These are phyloP conservation scores for Pythium pectinolyticum DNA, from an alignment of 352 stramenopile genomes.

Conservation along the genomic window DNA sequence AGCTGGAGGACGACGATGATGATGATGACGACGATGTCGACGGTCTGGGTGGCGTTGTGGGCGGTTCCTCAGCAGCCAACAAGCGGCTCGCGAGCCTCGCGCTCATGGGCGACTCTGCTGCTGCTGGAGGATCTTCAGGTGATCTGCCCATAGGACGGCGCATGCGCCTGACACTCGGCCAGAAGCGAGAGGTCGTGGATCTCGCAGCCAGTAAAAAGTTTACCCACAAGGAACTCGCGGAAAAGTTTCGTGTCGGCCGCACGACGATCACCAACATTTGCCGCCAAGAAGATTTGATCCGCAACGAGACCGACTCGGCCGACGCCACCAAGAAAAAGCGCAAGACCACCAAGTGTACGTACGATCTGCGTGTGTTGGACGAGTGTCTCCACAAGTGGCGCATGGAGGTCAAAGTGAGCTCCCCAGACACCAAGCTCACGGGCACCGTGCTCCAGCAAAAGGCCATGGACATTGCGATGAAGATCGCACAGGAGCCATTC, in stretches of 20 bases:
- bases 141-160: conserved; percentile 37
- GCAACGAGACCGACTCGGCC: conserved; percentile 82
- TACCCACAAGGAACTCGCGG: conserved; percentile 78
- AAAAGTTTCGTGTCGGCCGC: conserved; percentile 78
- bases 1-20: conserved; percentile 14
- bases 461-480: conserved; percentile 79
- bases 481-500: conserved; percentile 71
- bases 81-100: background rate
- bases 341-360: conserved; percentile 86
- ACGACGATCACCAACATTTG: conserved; percentile 89
- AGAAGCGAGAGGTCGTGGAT: conserved; percentile 87
- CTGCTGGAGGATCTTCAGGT: no score
- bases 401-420: conserved; percentile 84
- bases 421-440: conserved; percentile 75
- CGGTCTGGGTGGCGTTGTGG: background rate
- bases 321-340: conserved; percentile 84
- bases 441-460: conserved; percentile 81
- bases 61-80: background rate
- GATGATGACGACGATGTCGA: conserved; percentile 14
- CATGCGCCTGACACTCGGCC: conserved; percentile 78
- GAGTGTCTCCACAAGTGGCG: conserved; percentile 88
- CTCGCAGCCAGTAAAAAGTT: conserved; percentile 84
- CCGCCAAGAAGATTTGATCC: conserved; percentile 78
- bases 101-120: no score
- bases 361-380: conserved; percentile 78